Evolutionary conservation across 768 basidiomycete genomes (phyloP), one percentile per base, ranked within the genome.

Genomic region (Mycena pura): DNA sequence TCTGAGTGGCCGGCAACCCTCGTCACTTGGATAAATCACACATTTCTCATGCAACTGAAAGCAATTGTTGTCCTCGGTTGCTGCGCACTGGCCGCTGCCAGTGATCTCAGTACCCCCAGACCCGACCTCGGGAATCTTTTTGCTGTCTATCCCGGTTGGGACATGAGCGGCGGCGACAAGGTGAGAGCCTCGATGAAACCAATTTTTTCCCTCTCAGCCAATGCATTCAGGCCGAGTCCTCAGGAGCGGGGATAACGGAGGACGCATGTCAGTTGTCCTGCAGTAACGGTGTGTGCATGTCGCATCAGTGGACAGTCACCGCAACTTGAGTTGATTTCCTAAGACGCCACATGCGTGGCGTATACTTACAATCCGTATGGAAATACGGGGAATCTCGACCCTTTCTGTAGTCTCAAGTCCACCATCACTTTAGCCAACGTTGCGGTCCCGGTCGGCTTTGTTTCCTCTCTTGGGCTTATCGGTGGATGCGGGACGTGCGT

Each of bases 121-220:
- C 49, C 49, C 49, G 49, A 50, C 22, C 34, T 50, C 29, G 49
- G 49, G 28, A 50, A 39, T 25, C 6, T 50, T 50, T 50, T 50
- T 39, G 49, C 49, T 24, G 49, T 50, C 36, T 50, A 50, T 36
- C 49, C 49, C 24, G 49, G 49, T 36, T 50, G 49, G 49, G 29
- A 24, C 39, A 36, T 50, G 49, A 11, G 22, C 36, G 49, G 21
- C 49, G 34, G 21, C 21, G n/a, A 38, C 36, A 36, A 17, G 24
- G 49, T 50, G 49, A 50, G 17, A 50, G 36, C 48, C 49, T 25
- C 24, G 36, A 39, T 39, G 36, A 32, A 50, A 19, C 34, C 34
- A 38, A 50, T 50, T 11, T 49, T 29, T 9, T 22, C 49, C 24
- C 49, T 21, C 22, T 50, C 49, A 50, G 21, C 49, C 49, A 36